phyloP scores from a whole-genome alignment of 495 filamentous ascomycete species.

The Penicillium alfredii region DNA sequence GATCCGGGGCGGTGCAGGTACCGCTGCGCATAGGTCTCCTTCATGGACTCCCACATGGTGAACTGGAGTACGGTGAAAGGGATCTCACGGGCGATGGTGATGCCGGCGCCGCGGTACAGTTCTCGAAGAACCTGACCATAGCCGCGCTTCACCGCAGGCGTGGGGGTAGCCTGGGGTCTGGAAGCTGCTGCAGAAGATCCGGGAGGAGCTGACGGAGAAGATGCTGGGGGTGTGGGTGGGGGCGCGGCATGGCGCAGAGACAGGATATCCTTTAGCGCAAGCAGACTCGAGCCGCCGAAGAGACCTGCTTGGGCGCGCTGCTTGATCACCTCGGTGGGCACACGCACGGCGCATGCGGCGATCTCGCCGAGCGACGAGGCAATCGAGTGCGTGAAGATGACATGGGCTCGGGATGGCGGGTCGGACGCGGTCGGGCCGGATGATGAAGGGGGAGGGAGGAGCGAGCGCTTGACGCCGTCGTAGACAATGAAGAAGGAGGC shows the following conservation, averaged over 20 bases:
- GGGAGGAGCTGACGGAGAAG: no score
- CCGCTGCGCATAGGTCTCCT: slow-evolving; percentile 47
- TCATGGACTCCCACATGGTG: slow-evolving; percentile 92
- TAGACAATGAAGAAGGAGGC: slow-evolving; percentile 98
- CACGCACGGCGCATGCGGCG: slow-evolving; percentile 84
- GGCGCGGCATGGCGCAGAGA: slow-evolving; percentile 34
- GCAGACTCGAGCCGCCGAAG: slow-evolving; percentile 44
- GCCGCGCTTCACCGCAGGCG: slow-evolving; percentile 38
- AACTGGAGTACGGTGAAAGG: slow-evolving; percentile 97
- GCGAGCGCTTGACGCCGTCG: slow-evolving; percentile 65
- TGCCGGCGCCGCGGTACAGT: slow-evolving; percentile 81
- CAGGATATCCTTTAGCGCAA: slow-evolving; percentile 65
- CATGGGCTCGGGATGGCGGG: slow-evolving; percentile 29
- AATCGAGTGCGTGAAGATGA: slow-evolving; percentile 62
- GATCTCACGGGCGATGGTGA: slow-evolving; percentile 92
- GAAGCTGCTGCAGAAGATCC: no score
- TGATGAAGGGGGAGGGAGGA: slow-evolving; percentile 31
- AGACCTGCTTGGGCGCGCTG: slow-evolving; percentile 88
- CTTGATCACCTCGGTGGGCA: slow-evolving; percentile 96
- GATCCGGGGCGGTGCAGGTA: slow-evolving; percentile 16
- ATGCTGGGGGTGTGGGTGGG: no score
- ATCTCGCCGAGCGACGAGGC: slow-evolving; percentile 88
- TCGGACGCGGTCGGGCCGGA: no score
- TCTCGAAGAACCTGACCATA: slow-evolving; percentile 63
- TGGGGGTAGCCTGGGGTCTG: slow-evolving; percentile 2